A percentile compares a stretch with the other conserved stretches of the same genome.
Evolutionary conservation across 768 basidiomycete species (phyloP).

Genomic region (Rhodotorula sphaerocarpa): DNA sequence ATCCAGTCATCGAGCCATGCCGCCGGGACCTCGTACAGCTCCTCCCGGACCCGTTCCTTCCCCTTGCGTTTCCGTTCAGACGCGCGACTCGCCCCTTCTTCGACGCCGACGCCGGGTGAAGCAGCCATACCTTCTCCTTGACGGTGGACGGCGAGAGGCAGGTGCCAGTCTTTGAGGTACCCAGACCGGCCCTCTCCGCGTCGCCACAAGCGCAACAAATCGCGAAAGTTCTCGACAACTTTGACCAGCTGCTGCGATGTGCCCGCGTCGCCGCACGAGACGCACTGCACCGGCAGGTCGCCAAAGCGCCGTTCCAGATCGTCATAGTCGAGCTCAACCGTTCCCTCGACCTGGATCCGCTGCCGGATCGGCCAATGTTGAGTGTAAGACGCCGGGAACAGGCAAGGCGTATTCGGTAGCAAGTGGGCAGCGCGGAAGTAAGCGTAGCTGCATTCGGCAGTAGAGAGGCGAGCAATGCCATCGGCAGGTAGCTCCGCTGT

Average conservation of each 20-base stretch:
- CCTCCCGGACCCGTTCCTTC: neutral
- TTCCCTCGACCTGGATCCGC: no score
- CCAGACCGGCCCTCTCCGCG: neutral
- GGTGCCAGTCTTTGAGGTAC: slow-evolving; percentile 33
- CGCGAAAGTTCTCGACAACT: neutral
- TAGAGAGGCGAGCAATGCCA: neutral
- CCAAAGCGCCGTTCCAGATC: no score
- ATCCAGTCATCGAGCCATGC: slow-evolving; percentile 37
- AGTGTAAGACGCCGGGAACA: slow-evolving; percentile 5
- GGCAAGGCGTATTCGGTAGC: slow-evolving; percentile 17
- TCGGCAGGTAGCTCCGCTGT: neutral
- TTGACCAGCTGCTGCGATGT: no score
- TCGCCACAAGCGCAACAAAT: slow-evolving; percentile 8
- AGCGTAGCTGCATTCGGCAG: neutral
- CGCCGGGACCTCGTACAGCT: slow-evolving; percentile 23
- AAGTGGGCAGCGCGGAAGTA: slow-evolving; percentile 11
- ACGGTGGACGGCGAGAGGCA: slow-evolving; percentile 8
- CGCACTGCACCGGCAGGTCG: no score
- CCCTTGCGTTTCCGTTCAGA: neutral
- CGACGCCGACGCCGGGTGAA: no score
- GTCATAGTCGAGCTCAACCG: no score
- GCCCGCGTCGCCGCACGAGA: no score
- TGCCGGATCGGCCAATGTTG: neutral
- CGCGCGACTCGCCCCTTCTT: no score
- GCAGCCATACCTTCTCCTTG: no score